phyloP scores from a whole-genome alignment of 2,329 filamentous ascomycete species.

The Fusarium caatingaense region DNA sequence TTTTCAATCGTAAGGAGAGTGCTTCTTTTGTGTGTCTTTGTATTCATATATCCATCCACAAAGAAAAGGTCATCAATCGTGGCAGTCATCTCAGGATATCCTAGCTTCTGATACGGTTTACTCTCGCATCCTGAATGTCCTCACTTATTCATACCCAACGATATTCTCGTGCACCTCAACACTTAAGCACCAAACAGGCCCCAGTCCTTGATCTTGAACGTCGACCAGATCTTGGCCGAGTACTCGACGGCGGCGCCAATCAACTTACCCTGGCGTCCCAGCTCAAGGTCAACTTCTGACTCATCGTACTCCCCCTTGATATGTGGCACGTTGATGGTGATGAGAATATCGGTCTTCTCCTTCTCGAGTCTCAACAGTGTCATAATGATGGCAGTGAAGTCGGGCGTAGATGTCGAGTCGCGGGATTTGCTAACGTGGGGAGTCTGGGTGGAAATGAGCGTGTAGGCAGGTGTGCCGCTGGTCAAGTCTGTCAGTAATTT shows the following conservation, averaged over 20 bases:
- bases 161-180: conserved; percentile 17
- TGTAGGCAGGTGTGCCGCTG: conserved; percentile 70
- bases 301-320: conserved; percentile 78
- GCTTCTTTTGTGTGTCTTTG: neutral
- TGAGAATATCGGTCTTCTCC: conserved; percentile 81
- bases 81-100: conserved; percentile 30
- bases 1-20: neutral
- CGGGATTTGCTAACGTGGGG: conserved; percentile 51
- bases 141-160: neutral
- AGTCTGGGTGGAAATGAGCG: conserved; percentile 75
- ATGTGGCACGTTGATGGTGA: conserved; percentile 90
- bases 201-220: conserved; percentile 85
- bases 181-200: conserved; percentile 67
- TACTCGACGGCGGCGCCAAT: conserved; percentile 77
- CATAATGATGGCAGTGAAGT: conserved; percentile 81
- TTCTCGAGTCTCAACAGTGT: conserved; percentile 80
- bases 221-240: conserved; percentile 74
- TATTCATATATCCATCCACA: conserved; percentile 6
- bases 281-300: conserved; percentile 75
- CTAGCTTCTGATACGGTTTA: neutral
- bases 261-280: conserved; percentile 73
- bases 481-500: conserved; percentile 23
- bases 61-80: conserved; percentile 39
- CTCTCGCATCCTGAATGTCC: neutral
- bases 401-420: conserved; percentile 56